phyloP scores from a whole-genome alignment of 2,329 filamentous ascomycete species.

The Huntiella savannae region DNA sequence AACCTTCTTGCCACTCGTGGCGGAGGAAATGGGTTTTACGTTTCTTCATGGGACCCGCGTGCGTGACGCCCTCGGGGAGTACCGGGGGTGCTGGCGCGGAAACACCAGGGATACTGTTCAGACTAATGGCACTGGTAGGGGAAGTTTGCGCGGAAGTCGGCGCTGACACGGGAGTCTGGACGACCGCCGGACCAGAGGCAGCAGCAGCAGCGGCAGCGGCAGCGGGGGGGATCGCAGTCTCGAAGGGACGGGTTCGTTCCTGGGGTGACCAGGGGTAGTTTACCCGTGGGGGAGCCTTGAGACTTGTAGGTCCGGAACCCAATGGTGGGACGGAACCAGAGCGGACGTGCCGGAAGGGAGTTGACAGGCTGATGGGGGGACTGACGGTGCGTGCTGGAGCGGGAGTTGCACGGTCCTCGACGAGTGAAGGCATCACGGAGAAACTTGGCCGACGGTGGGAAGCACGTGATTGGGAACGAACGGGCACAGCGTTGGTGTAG shows the following conservation, averaged over 20 bases:
- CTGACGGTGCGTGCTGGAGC: neutral
- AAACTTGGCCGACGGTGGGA: constrained; percentile 48
- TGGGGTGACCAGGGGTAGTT: constrained; percentile 37
- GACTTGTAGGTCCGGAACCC: constrained; percentile 13
- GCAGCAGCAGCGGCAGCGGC: constrained; percentile 13
- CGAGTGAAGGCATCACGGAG: constrained; percentile 46
- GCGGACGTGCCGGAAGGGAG: constrained; percentile 18
- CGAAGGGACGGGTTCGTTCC: constrained; percentile 25
- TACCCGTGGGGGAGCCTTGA: constrained; percentile 29
- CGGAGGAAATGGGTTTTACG: constrained; percentile 75
- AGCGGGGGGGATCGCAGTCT: constrained; percentile 25
- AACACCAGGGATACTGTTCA: constrained; percentile 15
- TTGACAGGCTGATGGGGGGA: constrained; percentile 15
- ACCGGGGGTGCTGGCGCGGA: constrained; percentile 13
- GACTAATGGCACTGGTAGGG: constrained; percentile 35
- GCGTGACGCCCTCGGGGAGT: constrained; percentile 36
- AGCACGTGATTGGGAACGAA: constrained; percentile 33
- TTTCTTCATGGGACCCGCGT: constrained; percentile 85
- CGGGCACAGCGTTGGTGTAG: constrained; percentile 30
- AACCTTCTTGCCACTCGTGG: constrained; percentile 85
- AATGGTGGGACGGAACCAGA: constrained; percentile 17
- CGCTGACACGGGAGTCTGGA: constrained; percentile 12
- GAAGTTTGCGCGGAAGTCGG: constrained; percentile 29
- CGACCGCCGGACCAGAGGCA: neutral
- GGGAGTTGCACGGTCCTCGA: constrained; percentile 38